A percentile compares a stretch with the other conserved stretches of the same genome.
Conservation (phyloP, 305 asterid species). For the Fraxinus ornus region DNA sequence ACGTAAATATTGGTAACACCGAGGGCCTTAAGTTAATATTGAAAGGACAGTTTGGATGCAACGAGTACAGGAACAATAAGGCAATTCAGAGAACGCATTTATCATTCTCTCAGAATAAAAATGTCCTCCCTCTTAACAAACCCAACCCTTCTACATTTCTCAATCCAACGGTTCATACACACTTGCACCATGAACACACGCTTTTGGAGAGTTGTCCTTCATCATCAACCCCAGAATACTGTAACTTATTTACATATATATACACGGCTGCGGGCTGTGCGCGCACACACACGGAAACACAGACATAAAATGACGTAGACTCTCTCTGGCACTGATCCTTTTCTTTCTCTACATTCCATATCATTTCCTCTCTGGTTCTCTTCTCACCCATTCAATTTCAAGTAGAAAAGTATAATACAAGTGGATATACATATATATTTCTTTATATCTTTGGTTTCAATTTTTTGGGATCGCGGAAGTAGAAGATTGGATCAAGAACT, state of each 20-base stretch:
- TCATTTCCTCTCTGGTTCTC: not conserved
- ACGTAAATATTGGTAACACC: not conserved
- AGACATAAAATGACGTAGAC: not conserved
- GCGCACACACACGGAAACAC: not conserved
- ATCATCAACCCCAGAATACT: not conserved
- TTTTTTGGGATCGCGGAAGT: conserved; percentile 35
- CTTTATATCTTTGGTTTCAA: not conserved
- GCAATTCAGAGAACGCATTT: conserved; percentile 42
- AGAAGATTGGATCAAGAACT: conserved; percentile 38
- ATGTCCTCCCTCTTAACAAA: not conserved
- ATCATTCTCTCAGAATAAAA: conserved; percentile 31
- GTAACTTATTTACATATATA: not conserved
- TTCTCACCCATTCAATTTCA: not conserved
- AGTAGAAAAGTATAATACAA: not conserved
- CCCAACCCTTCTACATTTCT: not conserved
- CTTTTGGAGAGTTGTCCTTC: not conserved
- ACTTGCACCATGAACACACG: not conserved
- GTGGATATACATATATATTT: not conserved
- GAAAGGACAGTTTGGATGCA: conserved; percentile 18
- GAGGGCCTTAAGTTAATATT: not conserved
- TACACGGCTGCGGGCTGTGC: not conserved
- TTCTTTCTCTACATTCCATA: not conserved
- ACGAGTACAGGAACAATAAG: conserved; percentile 36
- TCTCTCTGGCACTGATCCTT: not conserved
- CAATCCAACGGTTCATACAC: not conserved